These are phyloP conservation scores for Arthrobotrys sphaeroides DNA, from an alignment of 2,329 filamentous ascomycete genomes.

Conservation along the genomic window DNA sequence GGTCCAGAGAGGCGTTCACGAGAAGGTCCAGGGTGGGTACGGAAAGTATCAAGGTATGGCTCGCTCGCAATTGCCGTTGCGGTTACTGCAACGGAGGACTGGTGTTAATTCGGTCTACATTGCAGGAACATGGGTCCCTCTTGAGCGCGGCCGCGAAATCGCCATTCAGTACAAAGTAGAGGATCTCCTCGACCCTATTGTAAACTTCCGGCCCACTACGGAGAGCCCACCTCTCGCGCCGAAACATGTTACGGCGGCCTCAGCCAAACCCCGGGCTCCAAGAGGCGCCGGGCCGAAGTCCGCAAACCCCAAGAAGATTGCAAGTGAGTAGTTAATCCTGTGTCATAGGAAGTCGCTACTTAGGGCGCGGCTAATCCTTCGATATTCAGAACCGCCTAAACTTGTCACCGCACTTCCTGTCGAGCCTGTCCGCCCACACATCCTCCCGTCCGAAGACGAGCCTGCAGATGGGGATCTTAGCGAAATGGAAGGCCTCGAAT, in stretches of 20 bases:
- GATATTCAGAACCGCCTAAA: slow-evolving; percentile 27
- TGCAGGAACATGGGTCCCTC: slow-evolving; percentile 93
- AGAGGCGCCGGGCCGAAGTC: slow-evolving; percentile 49
- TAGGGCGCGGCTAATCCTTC: background rate
- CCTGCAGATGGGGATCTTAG: slow-evolving; percentile 36
- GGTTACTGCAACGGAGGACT: background rate
- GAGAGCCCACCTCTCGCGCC: slow-evolving; percentile 91
- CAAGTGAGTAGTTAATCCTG: slow-evolving; percentile 1
- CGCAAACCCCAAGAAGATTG: slow-evolving; percentile 35
- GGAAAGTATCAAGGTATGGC: slow-evolving; percentile 90
- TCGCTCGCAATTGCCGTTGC: background rate
- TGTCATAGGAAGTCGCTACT: background rate
- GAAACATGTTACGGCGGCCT: slow-evolving; percentile 78
- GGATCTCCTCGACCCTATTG: slow-evolving; percentile 83
- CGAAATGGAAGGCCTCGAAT: slow-evolving; percentile 49
- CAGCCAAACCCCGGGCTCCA: slow-evolving; percentile 66
- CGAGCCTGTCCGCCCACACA: slow-evolving; percentile 13
- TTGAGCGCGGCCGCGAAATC: slow-evolving; percentile 80
- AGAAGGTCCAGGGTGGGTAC: slow-evolving; percentile 98
- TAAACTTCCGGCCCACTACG: slow-evolving; percentile 85
- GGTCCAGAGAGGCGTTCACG: slow-evolving; percentile 93
- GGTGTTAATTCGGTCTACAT: slow-evolving; percentile 41
- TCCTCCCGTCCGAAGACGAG: slow-evolving; percentile 26
- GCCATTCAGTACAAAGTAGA: slow-evolving; percentile 88
- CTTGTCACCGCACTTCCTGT: slow-evolving; percentile 11